Percentiles rank a stretch among this genome's conserved stretches.
Evolutionary conservation across 192 early-diverging fungal genomes (phyloP).

Genomic region (Backusella parvicylindrica): DNA sequence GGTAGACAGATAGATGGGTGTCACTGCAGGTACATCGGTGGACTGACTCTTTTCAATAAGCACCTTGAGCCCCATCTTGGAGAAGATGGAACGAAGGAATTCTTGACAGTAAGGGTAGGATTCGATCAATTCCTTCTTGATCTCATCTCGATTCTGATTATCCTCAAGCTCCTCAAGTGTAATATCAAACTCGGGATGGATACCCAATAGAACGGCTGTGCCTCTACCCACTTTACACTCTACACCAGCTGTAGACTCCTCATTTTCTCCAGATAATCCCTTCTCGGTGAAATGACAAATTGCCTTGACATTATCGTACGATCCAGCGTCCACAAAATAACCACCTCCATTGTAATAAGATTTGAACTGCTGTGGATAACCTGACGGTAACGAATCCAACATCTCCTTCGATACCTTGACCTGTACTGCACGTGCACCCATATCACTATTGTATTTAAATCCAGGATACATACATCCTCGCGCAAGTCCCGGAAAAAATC

Average conservation of each 20-base stretch:
- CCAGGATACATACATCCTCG: conserved; percentile 74
- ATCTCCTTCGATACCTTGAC: conserved; percentile 37
- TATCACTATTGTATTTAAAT: conserved; percentile 83
- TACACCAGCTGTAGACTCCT: conserved; percentile 60
- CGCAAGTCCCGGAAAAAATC: conserved; percentile 65
- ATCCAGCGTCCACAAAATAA: conserved; percentile 50
- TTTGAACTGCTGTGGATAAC: conserved; percentile 9
- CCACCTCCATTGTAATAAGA: conserved; percentile 77
- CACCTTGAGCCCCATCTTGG: conserved; percentile 62
- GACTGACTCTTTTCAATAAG: conserved; percentile 22
- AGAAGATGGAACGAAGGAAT: conserved; percentile 56
- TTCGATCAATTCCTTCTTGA: conserved; percentile 44
- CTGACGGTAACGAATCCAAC: neutral
- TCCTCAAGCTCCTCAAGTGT: conserved; percentile 45
- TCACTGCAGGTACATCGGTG: conserved; percentile 34
- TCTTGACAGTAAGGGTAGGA: conserved; percentile 48
- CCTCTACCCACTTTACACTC: conserved; percentile 65
- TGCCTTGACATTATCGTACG: conserved; percentile 27
- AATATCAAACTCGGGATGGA: conserved; percentile 82
- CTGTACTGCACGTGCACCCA: conserved; percentile 62
- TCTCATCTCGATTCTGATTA: conserved; percentile 47
- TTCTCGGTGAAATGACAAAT: conserved; percentile 41
- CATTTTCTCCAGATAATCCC: conserved; percentile 16
- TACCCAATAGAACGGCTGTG: conserved; percentile 67
- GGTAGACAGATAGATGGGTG: conserved; percentile 39